A percentile compares a stretch with the other conserved stretches of the same genome.
phyloP scores from a whole-genome alignment of 164 flowering plant genomes.

The Stephania japonica region DNA sequence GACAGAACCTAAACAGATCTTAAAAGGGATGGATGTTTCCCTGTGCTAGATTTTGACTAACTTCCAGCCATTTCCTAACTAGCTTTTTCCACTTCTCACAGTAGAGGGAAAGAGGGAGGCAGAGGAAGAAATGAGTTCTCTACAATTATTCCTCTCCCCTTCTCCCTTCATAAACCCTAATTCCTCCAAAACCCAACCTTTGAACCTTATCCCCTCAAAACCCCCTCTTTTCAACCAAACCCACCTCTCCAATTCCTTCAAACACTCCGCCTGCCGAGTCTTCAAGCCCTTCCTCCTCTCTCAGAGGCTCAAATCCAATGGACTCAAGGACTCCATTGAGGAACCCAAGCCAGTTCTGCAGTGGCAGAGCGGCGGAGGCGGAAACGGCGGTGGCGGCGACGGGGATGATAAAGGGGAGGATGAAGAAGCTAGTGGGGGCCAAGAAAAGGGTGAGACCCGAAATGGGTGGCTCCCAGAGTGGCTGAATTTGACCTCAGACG shows the following conservation, averaged over 20 bases:
- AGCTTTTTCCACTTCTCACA: background rate
- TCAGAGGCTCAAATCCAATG: constrained; percentile 32
- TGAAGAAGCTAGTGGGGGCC: constrained; percentile 43
- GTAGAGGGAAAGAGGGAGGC: constrained; percentile 1
- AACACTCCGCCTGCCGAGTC: constrained; percentile 17
- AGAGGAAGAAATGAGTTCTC: constrained; percentile 20
- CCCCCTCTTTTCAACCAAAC: constrained; percentile 14
- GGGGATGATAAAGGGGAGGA: constrained; percentile 51
- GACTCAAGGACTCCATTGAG: constrained; percentile 40
- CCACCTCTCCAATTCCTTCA: constrained; percentile 16
- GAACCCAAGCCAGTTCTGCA: constrained; percentile 37
- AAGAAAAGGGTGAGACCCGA: constrained; percentile 28
- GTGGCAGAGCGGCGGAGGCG: constrained; percentile 17
- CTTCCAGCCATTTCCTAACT: background rate
- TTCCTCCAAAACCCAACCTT: constrained; percentile 21
- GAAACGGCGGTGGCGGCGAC: constrained; percentile 28
- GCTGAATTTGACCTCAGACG: constrained; percentile 67
- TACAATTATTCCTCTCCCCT: constrained; percentile 17
- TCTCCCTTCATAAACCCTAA: constrained; percentile 20
- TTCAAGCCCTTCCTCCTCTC: constrained; percentile 16
- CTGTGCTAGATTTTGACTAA: background rate
- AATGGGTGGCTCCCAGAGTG: constrained; percentile 59
- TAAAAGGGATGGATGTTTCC: no score
- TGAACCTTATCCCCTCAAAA: constrained; percentile 15
- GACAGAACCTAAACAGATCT: no score